Conservation (phyloP, 2,329 filamentous ascomycete genomes). For the Diaporthe vexans region DNA sequence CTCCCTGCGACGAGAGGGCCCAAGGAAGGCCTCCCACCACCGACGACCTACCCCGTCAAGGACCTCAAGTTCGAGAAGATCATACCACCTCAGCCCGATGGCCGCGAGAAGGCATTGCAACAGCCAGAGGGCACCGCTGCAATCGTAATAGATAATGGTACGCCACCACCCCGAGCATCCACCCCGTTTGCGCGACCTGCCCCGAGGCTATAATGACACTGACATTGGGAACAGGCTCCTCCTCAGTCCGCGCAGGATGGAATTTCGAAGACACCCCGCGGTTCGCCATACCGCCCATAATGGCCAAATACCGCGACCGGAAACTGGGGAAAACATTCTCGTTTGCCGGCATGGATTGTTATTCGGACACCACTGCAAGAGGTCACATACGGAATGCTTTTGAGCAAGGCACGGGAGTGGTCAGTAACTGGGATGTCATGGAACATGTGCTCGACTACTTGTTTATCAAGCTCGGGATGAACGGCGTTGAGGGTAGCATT, state of each 20-base stretch:
- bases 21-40: slow-evolving; percentile 63
- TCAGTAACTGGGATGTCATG: slow-evolving; percentile 98
- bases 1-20: slow-evolving; percentile 54
- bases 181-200: not conserved
- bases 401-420: slow-evolving; percentile 89
- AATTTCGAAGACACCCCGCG: slow-evolving; percentile 90
- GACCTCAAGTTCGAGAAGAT: slow-evolving; percentile 73
- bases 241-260: slow-evolving; percentile 92
- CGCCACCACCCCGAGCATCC: slow-evolving; percentile 44
- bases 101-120: slow-evolving; percentile 77
- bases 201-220: slow-evolving; percentile 38
- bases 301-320: slow-evolving; percentile 94
- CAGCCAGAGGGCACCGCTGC: slow-evolving; percentile 71
- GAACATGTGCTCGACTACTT: slow-evolving; percentile 95
- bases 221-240: slow-evolving; percentile 75
- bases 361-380: slow-evolving; percentile 91
- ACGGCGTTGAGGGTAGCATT: slow-evolving; percentile 79
- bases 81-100: slow-evolving; percentile 71
- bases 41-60: slow-evolving; percentile 72
- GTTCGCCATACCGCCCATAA: slow-evolving; percentile 86
- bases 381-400: slow-evolving; percentile 93
- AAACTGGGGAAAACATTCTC: slow-evolving; percentile 93
- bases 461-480: slow-evolving; percentile 93
- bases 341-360: slow-evolving; percentile 93
- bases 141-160: slow-evolving; percentile 99